Conservation (phyloP, 1,139 yeast species). For the Candida anutae region DNA sequence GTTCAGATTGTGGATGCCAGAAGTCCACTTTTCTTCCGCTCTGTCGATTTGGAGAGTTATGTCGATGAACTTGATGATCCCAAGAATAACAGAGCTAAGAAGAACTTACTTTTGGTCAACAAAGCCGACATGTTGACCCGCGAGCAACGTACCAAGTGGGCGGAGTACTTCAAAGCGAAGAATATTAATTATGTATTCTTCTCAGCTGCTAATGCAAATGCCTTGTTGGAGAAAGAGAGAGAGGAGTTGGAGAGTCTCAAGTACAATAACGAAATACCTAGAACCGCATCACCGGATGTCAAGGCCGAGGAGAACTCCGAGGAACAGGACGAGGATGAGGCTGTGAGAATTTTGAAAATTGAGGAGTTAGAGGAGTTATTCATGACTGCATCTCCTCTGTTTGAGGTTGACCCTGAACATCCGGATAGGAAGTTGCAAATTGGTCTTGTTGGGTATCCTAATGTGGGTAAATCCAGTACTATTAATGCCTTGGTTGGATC, state of each 20-base stretch:
- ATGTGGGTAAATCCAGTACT: slow-evolving; percentile 95
- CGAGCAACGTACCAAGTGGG: slow-evolving; percentile 79
- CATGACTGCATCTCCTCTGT: slow-evolving; percentile 70
- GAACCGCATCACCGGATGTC: slow-evolving; percentile 4
- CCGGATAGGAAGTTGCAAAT: slow-evolving; percentile 70
- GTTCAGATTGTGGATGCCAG: slow-evolving; percentile 98
- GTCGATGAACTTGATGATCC: slow-evolving; percentile 64
- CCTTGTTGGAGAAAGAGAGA: slow-evolving; percentile 52
- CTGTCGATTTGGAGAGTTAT: slow-evolving; percentile 79
- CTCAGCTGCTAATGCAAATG: slow-evolving; percentile 83
- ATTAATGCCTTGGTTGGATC: slow-evolving; percentile 94
- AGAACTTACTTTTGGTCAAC: slow-evolving; percentile 77
- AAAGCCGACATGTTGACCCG: slow-evolving; percentile 84
- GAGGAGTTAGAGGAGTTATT: slow-evolving; percentile 81
- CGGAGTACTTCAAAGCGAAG: slow-evolving; percentile 61
- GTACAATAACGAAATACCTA: slow-evolving; percentile 3
- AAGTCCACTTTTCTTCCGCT: slow-evolving; percentile 84
- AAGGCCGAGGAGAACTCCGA: slow-evolving; percentile 5
- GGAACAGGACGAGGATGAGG: slow-evolving; percentile 21
- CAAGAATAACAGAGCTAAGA: slow-evolving; percentile 42
- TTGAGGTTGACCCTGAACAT: slow-evolving; percentile 43
- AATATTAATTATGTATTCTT: slow-evolving; percentile 84
- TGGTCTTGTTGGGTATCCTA: slow-evolving; percentile 95
- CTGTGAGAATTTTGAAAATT: slow-evolving; percentile 65
- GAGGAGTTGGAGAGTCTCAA: slow-evolving; percentile 27